Base-by-base conservation (phyloP, 1,139 yeast genomes). In the Kluyveromyces marxianus region DNA sequence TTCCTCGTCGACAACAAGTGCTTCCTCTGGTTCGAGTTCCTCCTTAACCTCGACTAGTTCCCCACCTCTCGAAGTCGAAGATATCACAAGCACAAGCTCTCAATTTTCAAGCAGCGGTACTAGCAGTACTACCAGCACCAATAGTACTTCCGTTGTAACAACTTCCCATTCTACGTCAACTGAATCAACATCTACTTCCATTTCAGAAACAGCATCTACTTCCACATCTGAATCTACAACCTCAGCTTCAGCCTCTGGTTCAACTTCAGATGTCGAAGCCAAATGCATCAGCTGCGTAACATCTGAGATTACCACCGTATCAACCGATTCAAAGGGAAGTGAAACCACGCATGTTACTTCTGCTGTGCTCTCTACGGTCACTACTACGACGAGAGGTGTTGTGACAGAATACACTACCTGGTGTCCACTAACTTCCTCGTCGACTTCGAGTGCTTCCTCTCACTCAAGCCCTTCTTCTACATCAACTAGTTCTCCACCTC, bases 301-400 rank as follows among this genome's bases (percentile, higher is more conserved):
- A 14, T 14, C 21, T 14, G 21, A 14, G 21, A 14, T 14, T 14
- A 14, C 21, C 21, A 14, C 21, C 21, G 21, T 14, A 14, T 14
- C 21, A 14, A 38, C 35, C 7, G 28, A 42, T 25, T 26, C 44
- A 21, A 29, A 35, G 14, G 42, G 44, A 24, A 31, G 45, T 21
- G 26, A 29, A 7, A 29, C 45, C 7, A 21, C 29, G 5, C 3
- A 26, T 25, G 33, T 36, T 21, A 26, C 72, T 21, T 68, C 63
- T 56, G 68, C 72, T 50, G 71, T 71, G 42, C 57, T 68, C 45
- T 52, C 68, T 10, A 57, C 55, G 10, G 52, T 55, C 25, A 63
- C 67, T 8, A 48, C 56, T 5, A 63, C 68, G 8, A 37, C 47
- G 4, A 43, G 53, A 33, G 63, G 63, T 25, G 52, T 60, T 25